A percentile compares a stretch with the other conserved stretches of the same genome.
Conservation (phyloP, 2,329 filamentous ascomycete species). For the Aureobasidium sp. region DNA sequence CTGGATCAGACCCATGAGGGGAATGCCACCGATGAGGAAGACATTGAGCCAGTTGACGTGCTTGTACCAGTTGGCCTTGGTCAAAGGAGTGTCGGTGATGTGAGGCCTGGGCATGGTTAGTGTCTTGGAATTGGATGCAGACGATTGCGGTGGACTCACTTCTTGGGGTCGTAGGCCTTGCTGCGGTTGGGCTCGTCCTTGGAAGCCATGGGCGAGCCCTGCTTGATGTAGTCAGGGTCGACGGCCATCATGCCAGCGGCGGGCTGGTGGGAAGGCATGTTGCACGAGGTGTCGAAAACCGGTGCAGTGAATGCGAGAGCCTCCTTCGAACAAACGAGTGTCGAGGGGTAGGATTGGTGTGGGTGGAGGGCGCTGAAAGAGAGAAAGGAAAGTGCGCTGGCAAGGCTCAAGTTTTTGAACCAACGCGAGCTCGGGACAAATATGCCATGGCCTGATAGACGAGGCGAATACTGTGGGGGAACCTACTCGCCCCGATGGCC, state of each 20-base stretch:
- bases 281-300: constrained; percentile 11
- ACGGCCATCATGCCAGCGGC: constrained; percentile 39
- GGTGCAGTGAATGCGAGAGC: neutral
- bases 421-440: constrained; percentile 5
- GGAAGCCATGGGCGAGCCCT: constrained; percentile 40
- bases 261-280: constrained; percentile 46
- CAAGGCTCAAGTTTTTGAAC: constrained; percentile 8
- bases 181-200: constrained; percentile 44
- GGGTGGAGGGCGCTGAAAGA: constrained; percentile 1
- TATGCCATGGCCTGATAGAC: constrained; percentile 7
- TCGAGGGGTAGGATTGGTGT: constrained; percentile 4
- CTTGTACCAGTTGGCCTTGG: constrained; percentile 76
- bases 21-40: constrained; percentile 68
- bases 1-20: constrained; percentile 61
- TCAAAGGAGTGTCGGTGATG: constrained; percentile 76
- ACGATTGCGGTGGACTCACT: constrained; percentile 32
- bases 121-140: neutral
- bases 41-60: constrained; percentile 93
- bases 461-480: constrained; percentile 10
- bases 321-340: constrained; percentile 13
- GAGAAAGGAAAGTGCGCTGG: constrained; percentile 3
- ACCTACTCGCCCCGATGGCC: neutral
- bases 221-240: constrained; percentile 37
- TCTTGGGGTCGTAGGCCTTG: constrained; percentile 52
- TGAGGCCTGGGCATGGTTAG: constrained; percentile 44